Conservation (phyloP, 768 basidiomycete species). For the Scleroderma citrinum region DNA sequence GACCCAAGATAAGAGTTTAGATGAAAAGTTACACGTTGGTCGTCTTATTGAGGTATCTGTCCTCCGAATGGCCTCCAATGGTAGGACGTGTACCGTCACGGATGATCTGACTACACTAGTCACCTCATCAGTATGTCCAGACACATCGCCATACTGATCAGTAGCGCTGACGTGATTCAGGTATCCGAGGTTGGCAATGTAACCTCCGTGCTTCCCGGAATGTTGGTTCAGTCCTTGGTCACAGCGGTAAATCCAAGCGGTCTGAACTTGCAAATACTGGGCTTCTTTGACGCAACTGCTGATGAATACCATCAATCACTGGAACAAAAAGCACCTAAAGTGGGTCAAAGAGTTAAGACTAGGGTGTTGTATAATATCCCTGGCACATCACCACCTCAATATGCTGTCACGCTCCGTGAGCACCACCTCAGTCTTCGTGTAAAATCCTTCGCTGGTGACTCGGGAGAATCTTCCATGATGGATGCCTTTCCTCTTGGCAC, state of each 20-base stretch:
- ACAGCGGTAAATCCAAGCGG: slow-evolving; percentile 71
- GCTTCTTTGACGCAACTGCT: slow-evolving; percentile 87
- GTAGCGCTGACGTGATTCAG: slow-evolving; percentile 29
- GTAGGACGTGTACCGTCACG: slow-evolving; percentile 70
- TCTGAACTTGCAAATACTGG: slow-evolving; percentile 82
- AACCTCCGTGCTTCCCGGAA: slow-evolving; percentile 80
- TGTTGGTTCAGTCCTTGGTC: slow-evolving; percentile 74
- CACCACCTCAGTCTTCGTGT: slow-evolving; percentile 59
- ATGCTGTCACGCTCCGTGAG: slow-evolving; percentile 70
- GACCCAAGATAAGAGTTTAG: slow-evolving; percentile 35
- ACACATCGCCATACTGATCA: background rate
- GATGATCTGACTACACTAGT: slow-evolving; percentile 43
- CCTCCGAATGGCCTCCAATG: slow-evolving; percentile 63
- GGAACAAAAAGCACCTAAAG: slow-evolving; percentile 42
- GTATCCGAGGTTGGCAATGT: slow-evolving; percentile 74
- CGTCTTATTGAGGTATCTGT: slow-evolving; percentile 65
- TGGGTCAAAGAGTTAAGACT: slow-evolving; percentile 75
- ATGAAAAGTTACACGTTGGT: slow-evolving; percentile 49
- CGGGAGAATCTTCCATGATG: slow-evolving; percentile 32
- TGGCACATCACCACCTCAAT: slow-evolving; percentile 64
- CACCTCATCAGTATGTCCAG: slow-evolving; percentile 48
- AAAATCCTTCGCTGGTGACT: slow-evolving; percentile 28
- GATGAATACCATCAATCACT: slow-evolving; percentile 70
- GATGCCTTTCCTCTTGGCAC: slow-evolving; percentile 70
- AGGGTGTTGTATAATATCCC: slow-evolving; percentile 79